Evolutionary conservation across 2,329 filamentous ascomycete species (phyloP), one percentile per base, ranked within the genome.

Genomic region (Ascochyta fabae): DNA sequence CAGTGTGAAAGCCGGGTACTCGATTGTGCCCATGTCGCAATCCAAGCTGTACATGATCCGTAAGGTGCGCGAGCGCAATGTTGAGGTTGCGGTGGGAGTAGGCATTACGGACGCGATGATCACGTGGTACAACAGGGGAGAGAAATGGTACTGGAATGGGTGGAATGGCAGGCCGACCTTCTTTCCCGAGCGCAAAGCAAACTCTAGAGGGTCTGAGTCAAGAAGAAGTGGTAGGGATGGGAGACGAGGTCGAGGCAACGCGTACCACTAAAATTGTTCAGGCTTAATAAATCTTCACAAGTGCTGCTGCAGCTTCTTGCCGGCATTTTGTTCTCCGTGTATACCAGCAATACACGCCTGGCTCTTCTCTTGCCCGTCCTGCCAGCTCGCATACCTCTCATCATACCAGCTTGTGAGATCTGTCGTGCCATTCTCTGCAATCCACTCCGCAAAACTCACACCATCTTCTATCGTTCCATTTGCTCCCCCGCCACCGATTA

Each of bases 401-500:
- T 56, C 39, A 26, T 59, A 56, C 52, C 48, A 52, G 15, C 41
- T 39, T 16, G 13, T 7, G 3, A 36, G 22, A 6, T 48, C 34
- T 15, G 26, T 15, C 10, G 44, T 48, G 7, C 45, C 46, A 22
- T 29, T 46, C 15, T 61, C 44, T 8, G 59, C 61, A 23, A 79
- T 38, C 42, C 38, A 51, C 9, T 58, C 43, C 5, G 61, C 61
- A 24, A 79, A 62, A 29, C 63, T 65, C 41, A 78, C 45, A 0
- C 67, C 76, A 56, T 79, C 77, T 8, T 59, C 53, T 8, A 79
- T 77, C 0, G 77, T 76, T 6, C 59, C 61, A 58, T 79, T 79
- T 6, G 75, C 78, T 5, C 75, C 73, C 9, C 73, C 58, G 4
- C 77, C 75, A 5, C 78, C 77, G 3, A 79, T 57, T 24, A 79